Conservation (phyloP, 371 early-diverging fungal species). For the Parasitella parasitica region DNA sequence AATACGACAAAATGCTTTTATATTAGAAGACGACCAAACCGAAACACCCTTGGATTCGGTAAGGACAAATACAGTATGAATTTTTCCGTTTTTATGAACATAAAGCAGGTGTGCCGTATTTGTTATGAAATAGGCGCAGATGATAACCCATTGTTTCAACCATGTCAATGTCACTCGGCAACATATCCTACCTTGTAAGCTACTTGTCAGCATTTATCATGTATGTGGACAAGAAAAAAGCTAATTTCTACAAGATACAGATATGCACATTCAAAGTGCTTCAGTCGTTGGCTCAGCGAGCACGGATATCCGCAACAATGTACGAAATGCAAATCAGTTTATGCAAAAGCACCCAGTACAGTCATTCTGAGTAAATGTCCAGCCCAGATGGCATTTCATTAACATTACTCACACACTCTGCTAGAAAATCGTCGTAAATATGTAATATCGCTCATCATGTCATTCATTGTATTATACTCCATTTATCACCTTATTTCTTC, state of each 20-base stretch:
- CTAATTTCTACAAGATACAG: neutral
- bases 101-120: neutral
- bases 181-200: neutral
- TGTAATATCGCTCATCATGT: neutral
- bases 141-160: neutral
- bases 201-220: neutral
- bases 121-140: neutral
- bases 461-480: neutral
- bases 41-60: conserved; percentile 6
- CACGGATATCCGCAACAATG: conserved; percentile 3
- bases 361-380: neutral
- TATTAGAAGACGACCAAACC: conserved; percentile 2
- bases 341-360: neutral
- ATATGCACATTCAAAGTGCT: conserved; percentile 8
- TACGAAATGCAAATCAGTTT: conserved; percentile 1
- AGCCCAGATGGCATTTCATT: too few relatives aligned
- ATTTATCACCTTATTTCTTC: neutral
- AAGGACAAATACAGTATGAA: neutral
- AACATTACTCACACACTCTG: too few relatives aligned
- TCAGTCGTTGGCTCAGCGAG: neutral
- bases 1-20: conserved; percentile 22
- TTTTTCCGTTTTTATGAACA: neutral
- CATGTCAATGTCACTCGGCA: neutral
- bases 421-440: neutral
- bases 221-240: neutral